phyloP scores from a whole-genome alignment of 208 protist genomes.

The Naegleria fowleri region DNA sequence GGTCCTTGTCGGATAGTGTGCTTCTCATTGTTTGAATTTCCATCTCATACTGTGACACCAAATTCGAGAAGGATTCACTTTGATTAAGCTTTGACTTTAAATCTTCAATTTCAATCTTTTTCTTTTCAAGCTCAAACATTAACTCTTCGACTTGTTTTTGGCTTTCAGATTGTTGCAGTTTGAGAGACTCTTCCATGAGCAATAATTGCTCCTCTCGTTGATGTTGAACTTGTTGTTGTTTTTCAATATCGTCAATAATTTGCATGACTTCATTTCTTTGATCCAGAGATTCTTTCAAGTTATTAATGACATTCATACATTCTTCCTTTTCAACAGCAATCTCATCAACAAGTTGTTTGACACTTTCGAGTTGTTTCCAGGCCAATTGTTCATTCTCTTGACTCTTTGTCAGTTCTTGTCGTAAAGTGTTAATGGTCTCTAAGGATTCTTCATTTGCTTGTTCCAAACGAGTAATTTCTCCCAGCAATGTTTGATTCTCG shows the following conservation, averaged over 20 bases:
- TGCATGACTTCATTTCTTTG: neutral
- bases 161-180: neutral
- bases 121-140: neutral
- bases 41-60: no score
- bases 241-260: constrained; percentile 12
- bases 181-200: neutral
- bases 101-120: no score
- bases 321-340: neutral
- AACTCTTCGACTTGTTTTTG: neutral
- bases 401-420: neutral
- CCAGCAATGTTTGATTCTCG: neutral
- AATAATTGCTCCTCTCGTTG: neutral
- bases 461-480: neutral
- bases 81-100: no score
- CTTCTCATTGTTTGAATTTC: no score
- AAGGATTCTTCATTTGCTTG: neutral
- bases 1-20: no score
- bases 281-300: neutral
- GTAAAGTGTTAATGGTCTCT: neutral
- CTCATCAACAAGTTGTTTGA: neutral
- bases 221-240: neutral
- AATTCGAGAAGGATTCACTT: no score
- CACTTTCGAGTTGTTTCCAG: neutral
- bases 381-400: neutral
- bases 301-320: neutral